phyloP scores from a whole-genome alignment of 306 rosid species.

The Medicago lupulina region DNA sequence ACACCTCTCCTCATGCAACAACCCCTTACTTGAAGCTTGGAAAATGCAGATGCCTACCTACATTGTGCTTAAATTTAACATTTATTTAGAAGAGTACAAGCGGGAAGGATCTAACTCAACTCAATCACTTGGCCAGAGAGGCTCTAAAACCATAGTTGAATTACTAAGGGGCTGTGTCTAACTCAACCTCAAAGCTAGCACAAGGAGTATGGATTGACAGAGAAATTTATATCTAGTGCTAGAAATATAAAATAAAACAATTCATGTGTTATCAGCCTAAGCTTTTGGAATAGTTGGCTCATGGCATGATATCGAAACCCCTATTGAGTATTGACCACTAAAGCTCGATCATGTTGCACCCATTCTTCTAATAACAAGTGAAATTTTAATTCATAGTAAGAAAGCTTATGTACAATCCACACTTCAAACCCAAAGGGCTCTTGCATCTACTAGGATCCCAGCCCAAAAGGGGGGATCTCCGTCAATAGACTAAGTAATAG shows the following conservation, averaged over 20 bases:
- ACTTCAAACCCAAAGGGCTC: neutral
- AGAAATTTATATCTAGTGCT: neutral
- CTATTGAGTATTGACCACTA: neutral
- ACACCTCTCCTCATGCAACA: neutral
- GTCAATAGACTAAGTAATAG: neutral
- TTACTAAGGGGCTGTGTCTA: neutral
- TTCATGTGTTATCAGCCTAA: neutral
- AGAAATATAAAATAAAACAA: slow-evolving; percentile 9
- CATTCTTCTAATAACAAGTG: slow-evolving; percentile 9
- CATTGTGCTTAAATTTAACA: neutral
- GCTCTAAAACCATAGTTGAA: slow-evolving; percentile 6
- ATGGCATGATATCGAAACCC: neutral
- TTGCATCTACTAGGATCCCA: neutral
- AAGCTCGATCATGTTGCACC: neutral
- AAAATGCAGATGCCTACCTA: neutral
- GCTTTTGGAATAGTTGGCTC: neutral
- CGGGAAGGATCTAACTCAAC: neutral
- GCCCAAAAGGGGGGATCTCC: neutral
- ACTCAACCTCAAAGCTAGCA: slow-evolving; percentile 17
- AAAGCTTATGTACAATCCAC: neutral
- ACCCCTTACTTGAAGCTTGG: slow-evolving; percentile 3
- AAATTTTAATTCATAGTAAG: neutral
- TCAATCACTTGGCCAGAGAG: slow-evolving; percentile 3
- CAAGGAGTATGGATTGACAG: neutral
- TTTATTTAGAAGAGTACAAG: slow-evolving; percentile 18